Percentiles rank a stretch among this genome's conserved stretches.
Evolutionary conservation across 768 basidiomycete genomes (phyloP).

Genomic region (Austroboletus festivus): DNA sequence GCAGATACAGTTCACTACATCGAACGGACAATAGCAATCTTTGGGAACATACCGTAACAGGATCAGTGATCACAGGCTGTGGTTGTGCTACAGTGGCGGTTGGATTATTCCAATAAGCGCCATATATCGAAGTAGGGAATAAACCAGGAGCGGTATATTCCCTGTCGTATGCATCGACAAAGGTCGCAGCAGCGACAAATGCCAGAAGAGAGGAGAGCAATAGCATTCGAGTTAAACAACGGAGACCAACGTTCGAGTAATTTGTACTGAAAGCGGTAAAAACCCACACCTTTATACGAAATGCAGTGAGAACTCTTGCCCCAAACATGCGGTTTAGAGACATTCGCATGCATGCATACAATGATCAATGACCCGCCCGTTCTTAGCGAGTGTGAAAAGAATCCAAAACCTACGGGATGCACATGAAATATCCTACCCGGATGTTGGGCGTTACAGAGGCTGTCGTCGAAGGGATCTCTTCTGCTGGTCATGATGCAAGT

Average conservation of each 20-base stretch:
- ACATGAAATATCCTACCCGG: too few relatives aligned
- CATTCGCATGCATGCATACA: too few relatives aligned
- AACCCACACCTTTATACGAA: background rate
- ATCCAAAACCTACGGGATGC: too few relatives aligned
- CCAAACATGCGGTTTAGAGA: background rate
- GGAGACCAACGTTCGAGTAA: too few relatives aligned
- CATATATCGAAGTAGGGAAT: slow-evolving; percentile 60
- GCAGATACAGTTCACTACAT: background rate
- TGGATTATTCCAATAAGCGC: slow-evolving; percentile 62
- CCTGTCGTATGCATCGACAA: slow-evolving; percentile 11
- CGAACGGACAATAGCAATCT: background rate
- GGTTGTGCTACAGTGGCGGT: slow-evolving; percentile 68
- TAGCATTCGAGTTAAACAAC: background rate
- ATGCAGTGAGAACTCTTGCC: background rate
- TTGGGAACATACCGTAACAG: slow-evolving; percentile 45
- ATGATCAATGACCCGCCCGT: too few relatives aligned
- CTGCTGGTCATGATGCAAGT: too few relatives aligned
- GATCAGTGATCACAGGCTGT: slow-evolving; percentile 69
- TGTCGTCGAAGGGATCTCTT: too few relatives aligned
- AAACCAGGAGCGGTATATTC: slow-evolving; percentile 55
- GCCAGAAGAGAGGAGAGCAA: background rate
- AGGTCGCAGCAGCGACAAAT: background rate
- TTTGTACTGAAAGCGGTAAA: too few relatives aligned
- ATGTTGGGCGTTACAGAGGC: too few relatives aligned
- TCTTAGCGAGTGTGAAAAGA: too few relatives aligned